Base-by-base conservation (phyloP, 2,329 filamentous ascomycete species). In the Fusarium sp. region DNA sequence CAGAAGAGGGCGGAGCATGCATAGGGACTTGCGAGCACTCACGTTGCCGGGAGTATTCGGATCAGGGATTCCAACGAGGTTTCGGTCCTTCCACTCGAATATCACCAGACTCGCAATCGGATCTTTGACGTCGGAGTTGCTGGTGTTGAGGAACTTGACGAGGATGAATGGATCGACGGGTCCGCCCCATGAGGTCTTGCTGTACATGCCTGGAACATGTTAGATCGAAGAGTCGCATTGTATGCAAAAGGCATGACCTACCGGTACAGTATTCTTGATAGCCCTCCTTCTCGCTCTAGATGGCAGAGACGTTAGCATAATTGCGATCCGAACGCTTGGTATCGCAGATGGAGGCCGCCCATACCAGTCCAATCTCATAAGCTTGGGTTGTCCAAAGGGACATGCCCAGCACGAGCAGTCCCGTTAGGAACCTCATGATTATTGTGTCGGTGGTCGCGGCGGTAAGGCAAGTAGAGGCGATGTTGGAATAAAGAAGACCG, bases 71-170 rank as follows among this genome's bases (percentile, higher is more conserved):
- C 95, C 95, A 72, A 99, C 90, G 61, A 95, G 86, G 56, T 89
- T 84, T 79, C 93, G 91, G 79, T 99, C 96, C 74, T 88, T 91
- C 94, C 95, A 99, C 83, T 99, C 95, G 81, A 97, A 99, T 71
- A 99, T 92, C 57, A 97, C 87, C 75, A 98, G 83, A 81, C 94
- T 97, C 72, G 94, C 92, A 46, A 94, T 86, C 9, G 93, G 92
- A 80, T 97, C 92, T 49, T 87, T 84, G 29, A 66, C 76, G 62
- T 91, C 86, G 36, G 88, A 87, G 64, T 88, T 84, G 77, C 88
- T 80, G 83, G 86, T 79, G 83, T 87, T 82, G 44, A 92, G 83
- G 78, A 97, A 97, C 79, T 94, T 94, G 80, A 94, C 88, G 75
- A 92, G 87, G 80, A 98, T 97, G 84, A 94, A 97, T 25, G 95